Conservation (phyloP, 1,139 yeast species). For the Hyphopichia wangnamkhiaoensis region DNA sequence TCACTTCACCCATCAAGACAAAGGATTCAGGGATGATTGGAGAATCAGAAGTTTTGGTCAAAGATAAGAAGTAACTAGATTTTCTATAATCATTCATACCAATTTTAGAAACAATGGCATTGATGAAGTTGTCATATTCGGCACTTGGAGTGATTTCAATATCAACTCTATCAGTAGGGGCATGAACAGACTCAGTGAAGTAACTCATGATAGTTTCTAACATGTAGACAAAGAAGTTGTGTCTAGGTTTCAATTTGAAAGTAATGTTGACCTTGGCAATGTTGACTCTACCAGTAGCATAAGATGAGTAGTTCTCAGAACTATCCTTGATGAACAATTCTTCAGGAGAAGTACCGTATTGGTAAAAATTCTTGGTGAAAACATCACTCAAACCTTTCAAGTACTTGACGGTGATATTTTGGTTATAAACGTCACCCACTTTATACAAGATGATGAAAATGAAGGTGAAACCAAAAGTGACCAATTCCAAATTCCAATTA, state of each 20-base stretch:
- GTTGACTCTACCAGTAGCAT: constrained; percentile 87
- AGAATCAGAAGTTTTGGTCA: constrained; percentile 79
- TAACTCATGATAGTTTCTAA: constrained; percentile 59
- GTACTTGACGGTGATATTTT: constrained; percentile 51
- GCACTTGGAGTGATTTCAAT: constrained; percentile 62
- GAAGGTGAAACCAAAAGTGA: constrained; percentile 53
- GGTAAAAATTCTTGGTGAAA: constrained; percentile 70
- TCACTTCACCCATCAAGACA: constrained; percentile 88
- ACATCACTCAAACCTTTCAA: constrained; percentile 44
- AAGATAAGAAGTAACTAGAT: constrained; percentile 76
- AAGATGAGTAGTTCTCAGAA: constrained; percentile 68
- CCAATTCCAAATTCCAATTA: constrained; percentile 76
- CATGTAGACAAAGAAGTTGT: constrained; percentile 67
- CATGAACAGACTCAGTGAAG: constrained; percentile 48
- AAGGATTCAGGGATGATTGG: constrained; percentile 67
- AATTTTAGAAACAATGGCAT: constrained; percentile 82
- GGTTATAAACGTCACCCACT: constrained; percentile 63
- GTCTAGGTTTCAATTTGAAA: constrained; percentile 74
- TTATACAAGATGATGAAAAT: constrained; percentile 48
- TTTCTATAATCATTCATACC: constrained; percentile 78
- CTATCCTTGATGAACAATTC: constrained; percentile 64
- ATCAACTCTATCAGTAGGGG: constrained; percentile 63
- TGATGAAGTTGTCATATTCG: constrained; percentile 66
- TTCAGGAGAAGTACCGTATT: constrained; percentile 67
- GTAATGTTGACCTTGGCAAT: constrained; percentile 63